phyloP scores from a whole-genome alignment of 2,329 filamentous ascomycete species.

The Trichoderma citrinoviride region DNA sequence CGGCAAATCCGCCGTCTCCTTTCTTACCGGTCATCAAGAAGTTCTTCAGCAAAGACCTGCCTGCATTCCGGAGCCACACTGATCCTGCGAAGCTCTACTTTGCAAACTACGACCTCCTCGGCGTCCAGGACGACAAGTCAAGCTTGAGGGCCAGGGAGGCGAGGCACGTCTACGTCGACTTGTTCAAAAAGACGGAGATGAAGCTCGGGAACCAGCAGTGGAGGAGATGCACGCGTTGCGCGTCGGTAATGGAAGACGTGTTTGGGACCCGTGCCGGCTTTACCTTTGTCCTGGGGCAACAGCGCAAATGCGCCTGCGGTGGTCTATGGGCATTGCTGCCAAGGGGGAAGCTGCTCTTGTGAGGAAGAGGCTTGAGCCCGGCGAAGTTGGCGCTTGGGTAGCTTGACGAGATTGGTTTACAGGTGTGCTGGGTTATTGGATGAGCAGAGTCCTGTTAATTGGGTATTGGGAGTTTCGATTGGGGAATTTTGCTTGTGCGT shows the following conservation, averaged over 20 bases:
- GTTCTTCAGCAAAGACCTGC: constrained; percentile 60
- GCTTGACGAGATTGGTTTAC: neutral
- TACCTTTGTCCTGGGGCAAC: constrained; percentile 53
- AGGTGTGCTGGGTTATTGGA: neutral
- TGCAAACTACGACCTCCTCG: constrained; percentile 67
- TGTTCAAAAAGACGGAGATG: constrained; percentile 60
- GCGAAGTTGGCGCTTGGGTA: neutral
- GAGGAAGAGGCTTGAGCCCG: neutral
- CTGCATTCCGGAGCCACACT: constrained; percentile 55
- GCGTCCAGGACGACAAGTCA: constrained; percentile 57
- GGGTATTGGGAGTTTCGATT: constrained; percentile 8
- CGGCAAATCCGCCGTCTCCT: constrained; percentile 43
- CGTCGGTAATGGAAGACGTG: constrained; percentile 63
- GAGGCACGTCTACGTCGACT: constrained; percentile 46
- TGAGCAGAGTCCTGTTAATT: neutral
- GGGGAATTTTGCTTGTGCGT: neutral
- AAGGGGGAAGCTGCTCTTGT: constrained; percentile 31
- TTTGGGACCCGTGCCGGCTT: constrained; percentile 47
- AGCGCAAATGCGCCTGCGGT: constrained; percentile 54
- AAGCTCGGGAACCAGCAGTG: constrained; percentile 33
- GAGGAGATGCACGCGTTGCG: constrained; percentile 54
- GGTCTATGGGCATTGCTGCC: constrained; percentile 51
- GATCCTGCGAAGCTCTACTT: constrained; percentile 70
- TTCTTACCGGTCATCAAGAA: constrained; percentile 61
- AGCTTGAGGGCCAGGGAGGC: constrained; percentile 43